phyloP scores from a whole-genome alignment of 1,284 basidiomycete genomes.

The Chondrostereum purpureum region DNA sequence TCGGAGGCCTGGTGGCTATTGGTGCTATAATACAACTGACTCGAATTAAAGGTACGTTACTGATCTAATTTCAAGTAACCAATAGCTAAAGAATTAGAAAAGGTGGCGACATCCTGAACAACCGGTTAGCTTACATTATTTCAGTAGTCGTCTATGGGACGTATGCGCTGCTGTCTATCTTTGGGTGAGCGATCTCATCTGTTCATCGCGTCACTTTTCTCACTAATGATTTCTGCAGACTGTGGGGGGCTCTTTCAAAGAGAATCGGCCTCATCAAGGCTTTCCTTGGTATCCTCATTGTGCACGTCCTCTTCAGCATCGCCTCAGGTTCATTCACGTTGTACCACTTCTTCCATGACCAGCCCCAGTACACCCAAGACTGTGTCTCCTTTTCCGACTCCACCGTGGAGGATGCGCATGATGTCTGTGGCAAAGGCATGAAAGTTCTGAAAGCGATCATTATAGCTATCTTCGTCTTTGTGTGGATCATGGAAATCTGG shows the following conservation, averaged over 20 bases:
- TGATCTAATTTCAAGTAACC: neutral
- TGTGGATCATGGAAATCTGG: slow-evolving; percentile 40
- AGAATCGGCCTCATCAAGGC: slow-evolving; percentile 30
- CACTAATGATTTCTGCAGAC: slow-evolving; percentile 20
- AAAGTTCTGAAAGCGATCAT: slow-evolving; percentile 32
- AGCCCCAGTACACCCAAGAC: slow-evolving; percentile 25
- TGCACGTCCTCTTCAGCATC: slow-evolving; percentile 35
- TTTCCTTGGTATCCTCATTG: slow-evolving; percentile 31
- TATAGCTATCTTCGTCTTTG: slow-evolving; percentile 31
- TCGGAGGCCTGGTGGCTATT: slow-evolving; percentile 30
- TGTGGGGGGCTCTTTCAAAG: slow-evolving; percentile 33
- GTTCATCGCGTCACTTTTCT: neutral
- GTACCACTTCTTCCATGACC: slow-evolving; percentile 31
- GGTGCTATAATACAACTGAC: slow-evolving; percentile 27
- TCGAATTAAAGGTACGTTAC: slow-evolving; percentile 14
- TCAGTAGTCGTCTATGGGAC: slow-evolving; percentile 32
- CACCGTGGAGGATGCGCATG: slow-evolving; percentile 18
- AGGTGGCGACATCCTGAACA: slow-evolving; percentile 21
- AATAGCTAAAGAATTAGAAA: slow-evolving; percentile 7
- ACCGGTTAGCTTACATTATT: slow-evolving; percentile 31
- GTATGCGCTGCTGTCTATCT: slow-evolving; percentile 33
- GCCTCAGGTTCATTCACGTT: slow-evolving; percentile 34
- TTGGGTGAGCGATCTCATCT: slow-evolving; percentile 26
- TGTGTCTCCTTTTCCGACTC: slow-evolving; percentile 23
- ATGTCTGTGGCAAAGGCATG: slow-evolving; percentile 29